Percentiles rank a stretch among this genome's conserved stretches.
phyloP scores from a whole-genome alignment of 768 basidiomycete species.

The Gelatoporia subvermispora region DNA sequence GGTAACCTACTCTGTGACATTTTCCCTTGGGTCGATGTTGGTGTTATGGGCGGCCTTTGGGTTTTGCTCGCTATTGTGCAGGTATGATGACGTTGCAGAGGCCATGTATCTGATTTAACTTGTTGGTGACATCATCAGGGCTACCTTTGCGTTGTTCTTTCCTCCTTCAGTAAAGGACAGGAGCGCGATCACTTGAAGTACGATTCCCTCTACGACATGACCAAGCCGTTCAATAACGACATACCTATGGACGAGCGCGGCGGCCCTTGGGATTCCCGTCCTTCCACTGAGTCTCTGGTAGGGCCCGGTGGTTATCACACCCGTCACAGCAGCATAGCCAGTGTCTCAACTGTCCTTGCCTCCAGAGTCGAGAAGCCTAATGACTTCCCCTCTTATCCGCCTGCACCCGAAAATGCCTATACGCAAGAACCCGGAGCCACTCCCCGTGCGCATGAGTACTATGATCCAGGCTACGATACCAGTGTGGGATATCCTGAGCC shows the following conservation, averaged over 20 bases:
- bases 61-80: conserved; percentile 73
- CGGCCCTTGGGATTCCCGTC: conserved; percentile 68
- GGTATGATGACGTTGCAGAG: too few species aligned
- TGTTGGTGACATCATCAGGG: conserved; percentile 41
- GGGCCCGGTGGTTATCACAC: conserved; percentile 35
- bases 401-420: conserved; percentile 28
- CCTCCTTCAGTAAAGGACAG: conserved; percentile 69
- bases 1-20: conserved; percentile 78
- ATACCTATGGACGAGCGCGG: conserved; percentile 61
- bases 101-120: conserved; percentile 9
- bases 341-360: conserved; percentile 50
- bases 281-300: conserved; percentile 38
- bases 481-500: conserved; percentile 33
- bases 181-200: conserved; percentile 79
- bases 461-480: conserved; percentile 23
- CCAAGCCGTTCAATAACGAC: conserved; percentile 50
- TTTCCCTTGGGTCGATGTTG: conserved; percentile 89
- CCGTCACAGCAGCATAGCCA: conserved; percentile 49
- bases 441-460: conserved; percentile 26
- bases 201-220: conserved; percentile 61
- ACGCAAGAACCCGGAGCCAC: conserved; percentile 37
- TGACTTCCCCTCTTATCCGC: conserved; percentile 17
- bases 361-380: conserved; percentile 30
- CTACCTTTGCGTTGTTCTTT: conserved; percentile 43
- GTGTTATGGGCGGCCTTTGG: conserved; percentile 90